Base-by-base conservation (phyloP, 352 stramenopile genomes). In the Globisporangium viniferum region DNA sequence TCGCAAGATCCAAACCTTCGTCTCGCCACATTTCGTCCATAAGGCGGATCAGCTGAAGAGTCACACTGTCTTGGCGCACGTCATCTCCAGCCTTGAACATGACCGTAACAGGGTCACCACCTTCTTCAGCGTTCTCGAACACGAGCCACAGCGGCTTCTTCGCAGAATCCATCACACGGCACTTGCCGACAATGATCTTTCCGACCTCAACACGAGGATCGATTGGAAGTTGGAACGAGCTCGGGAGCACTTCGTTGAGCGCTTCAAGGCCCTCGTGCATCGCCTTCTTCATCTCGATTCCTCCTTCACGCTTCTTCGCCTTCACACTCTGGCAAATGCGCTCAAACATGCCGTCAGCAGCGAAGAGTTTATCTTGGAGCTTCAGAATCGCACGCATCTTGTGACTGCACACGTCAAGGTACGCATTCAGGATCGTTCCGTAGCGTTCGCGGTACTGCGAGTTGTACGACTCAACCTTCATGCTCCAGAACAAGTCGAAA, bases 11-110 rank as follows among this genome's bases (percentile, higher is more conserved):
- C 27, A 98, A 70, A 10, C 89, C 92, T 64, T 97, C 88, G 36
- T 95, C 86, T 63, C 91, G 88, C 93, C 93, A 98, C 77, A 98
- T 92, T 58, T 90, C 77, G 63, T 98, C 90, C 92, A 98, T 98
- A 29, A 98, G 62, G 60, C 90, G 85, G 54, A 98, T 90, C 51
- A 98, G 60, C 75, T 98, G 91, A 48, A 98, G 78, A 29, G 93
- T 97, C 63, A 98, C 73, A 64, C 97, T 96, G 76, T 98, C 95
- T 72, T 98, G 95, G n/a, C 95, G 91, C 27, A 98, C 82, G 67
- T 98, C 95, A 63, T 98, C 95, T 29, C 95, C 95, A 20, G 88
- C 82, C 82, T 98, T 98, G 73, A 98, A 98, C 69, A 98, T 97
- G 6, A 98, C 86, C 1, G 82, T 88, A 9, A 96, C 82, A 9